phyloP scores from a whole-genome alignment of 2,329 filamentous ascomycete genomes.

The Elsinoe necatrix region DNA sequence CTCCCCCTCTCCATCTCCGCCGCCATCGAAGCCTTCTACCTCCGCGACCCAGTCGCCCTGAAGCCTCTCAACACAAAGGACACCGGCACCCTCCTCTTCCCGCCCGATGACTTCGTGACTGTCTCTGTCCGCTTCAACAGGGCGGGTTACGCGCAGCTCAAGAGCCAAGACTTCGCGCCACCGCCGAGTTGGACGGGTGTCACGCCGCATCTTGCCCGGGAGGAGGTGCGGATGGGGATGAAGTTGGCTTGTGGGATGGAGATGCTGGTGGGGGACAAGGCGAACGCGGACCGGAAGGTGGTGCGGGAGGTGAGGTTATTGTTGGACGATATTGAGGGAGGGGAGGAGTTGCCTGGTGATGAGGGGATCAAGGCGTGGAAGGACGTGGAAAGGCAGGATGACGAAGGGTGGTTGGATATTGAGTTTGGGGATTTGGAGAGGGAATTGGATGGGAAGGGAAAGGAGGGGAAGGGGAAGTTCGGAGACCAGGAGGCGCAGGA shows the following conservation, averaged over 20 bases:
- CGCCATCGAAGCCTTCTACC: slow-evolving; percentile 84
- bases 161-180: slow-evolving; percentile 68
- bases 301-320: slow-evolving; percentile 70
- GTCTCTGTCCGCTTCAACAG: slow-evolving; percentile 77
- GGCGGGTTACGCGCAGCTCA: slow-evolving; percentile 82
- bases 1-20: slow-evolving; percentile 70
- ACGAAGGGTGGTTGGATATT: slow-evolving; percentile 88
- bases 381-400: slow-evolving; percentile 53
- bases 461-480: slow-evolving; percentile 33
- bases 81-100: slow-evolving; percentile 52
- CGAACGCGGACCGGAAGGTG: slow-evolving; percentile 57
- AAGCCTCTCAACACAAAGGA: slow-evolving; percentile 56
- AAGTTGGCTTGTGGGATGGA: slow-evolving; percentile 87
- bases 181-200: slow-evolving; percentile 49
- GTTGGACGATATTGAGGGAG: slow-evolving; percentile 65
- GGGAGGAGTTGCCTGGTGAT: slow-evolving; percentile 65
- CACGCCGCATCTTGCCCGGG: slow-evolving; percentile 30
- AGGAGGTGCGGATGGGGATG: slow-evolving; percentile 63
- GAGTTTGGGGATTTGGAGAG: slow-evolving; percentile 81
- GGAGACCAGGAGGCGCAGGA: slow-evolving; percentile 61
- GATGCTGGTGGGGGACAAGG: slow-evolving; percentile 64
- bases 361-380: slow-evolving; percentile 66
- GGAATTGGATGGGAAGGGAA: slow-evolving; percentile 52
- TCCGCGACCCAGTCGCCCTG: slow-evolving; percentile 71
- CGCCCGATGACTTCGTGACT: slow-evolving; percentile 69